A percentile compares a stretch with the other conserved stretches of the same genome.
These are phyloP conservation scores for Mortierella sp. DNA, from an alignment of 371 early-diverging fungal genomes.

Conservation along the genomic window DNA sequence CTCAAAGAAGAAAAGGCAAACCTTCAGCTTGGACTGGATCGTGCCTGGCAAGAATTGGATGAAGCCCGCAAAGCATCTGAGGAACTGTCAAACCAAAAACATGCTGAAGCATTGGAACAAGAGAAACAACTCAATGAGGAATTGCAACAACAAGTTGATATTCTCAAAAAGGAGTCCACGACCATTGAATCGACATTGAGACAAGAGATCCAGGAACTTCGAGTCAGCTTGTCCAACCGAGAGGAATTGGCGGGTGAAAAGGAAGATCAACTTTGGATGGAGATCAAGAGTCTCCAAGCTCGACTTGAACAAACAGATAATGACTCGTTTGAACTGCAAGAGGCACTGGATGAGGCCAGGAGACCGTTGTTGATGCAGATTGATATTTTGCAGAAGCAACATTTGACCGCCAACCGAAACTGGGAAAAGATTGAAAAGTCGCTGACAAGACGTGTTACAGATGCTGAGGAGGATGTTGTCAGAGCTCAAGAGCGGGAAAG, in stretches of 20 bases:
- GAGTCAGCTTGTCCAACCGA: conserved; percentile 62
- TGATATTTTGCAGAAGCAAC: conserved; percentile 75
- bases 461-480: conserved; percentile 34
- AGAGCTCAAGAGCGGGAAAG: conserved; percentile 41
- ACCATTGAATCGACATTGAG: conserved; percentile 29
- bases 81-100: conserved; percentile 41
- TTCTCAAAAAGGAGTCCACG: conserved; percentile 24
- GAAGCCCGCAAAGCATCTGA: conserved; percentile 37
- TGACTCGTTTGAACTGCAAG: conserved; percentile 67
- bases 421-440: conserved; percentile 74
- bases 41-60: conserved; percentile 51
- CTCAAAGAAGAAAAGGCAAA: conserved; percentile 57
- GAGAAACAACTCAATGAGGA: conserved; percentile 42
- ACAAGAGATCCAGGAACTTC: conserved; percentile 68
- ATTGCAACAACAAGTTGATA: conserved; percentile 36
- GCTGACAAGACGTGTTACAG: conserved; percentile 30
- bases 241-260: conserved; percentile 71
- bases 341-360: conserved; percentile 65
- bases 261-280: conserved; percentile 70
- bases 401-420: conserved; percentile 61
- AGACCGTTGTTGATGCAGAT: conserved; percentile 76
- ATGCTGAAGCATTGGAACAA: conserved; percentile 40
- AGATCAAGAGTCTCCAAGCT: conserved; percentile 66
- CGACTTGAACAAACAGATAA: conserved; percentile 69
- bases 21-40: conserved; percentile 64